These are phyloP conservation scores for Seminavis robusta DNA, from an alignment of 108 stramenopile species.

Conservation along the genomic window DNA sequence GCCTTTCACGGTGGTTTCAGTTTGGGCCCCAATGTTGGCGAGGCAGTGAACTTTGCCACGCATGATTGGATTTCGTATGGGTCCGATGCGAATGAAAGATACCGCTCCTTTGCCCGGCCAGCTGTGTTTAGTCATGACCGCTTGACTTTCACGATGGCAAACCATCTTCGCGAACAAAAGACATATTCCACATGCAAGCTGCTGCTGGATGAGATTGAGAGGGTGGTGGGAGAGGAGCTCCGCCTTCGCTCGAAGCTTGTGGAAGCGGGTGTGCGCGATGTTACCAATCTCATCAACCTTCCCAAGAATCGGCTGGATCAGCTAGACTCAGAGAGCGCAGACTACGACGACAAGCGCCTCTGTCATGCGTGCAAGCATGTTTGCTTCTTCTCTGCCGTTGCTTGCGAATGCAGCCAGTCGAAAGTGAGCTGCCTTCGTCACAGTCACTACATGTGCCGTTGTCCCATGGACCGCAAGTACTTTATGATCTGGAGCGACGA, in stretches of 20 bases:
- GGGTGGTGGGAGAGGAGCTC: conserved; percentile 73
- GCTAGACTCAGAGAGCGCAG: conserved; percentile 78
- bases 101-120: conserved; percentile 83
- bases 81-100: conserved; percentile 85
- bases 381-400: conserved; percentile 93
- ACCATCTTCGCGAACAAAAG: conserved; percentile 66
- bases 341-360: conserved; percentile 90
- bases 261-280: conserved; percentile 73
- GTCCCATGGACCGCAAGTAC: conserved; percentile 66
- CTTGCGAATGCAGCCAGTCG: conserved; percentile 86
- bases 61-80: conserved; percentile 94
- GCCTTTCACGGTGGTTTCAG: conserved; percentile 97
- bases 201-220: conserved; percentile 59
- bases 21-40: conserved; percentile 93
- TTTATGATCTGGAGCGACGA: conserved; percentile 71
- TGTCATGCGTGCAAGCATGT: conserved; percentile 90
- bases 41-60: conserved; percentile 92
- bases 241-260: conserved; percentile 51
- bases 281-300: conserved; percentile 54
- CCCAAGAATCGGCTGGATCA: conserved; percentile 76
- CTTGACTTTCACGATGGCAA: conserved; percentile 86
- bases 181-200: conserved; percentile 53
- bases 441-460: conserved; percentile 84
- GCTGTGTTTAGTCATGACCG: conserved; percentile 92
- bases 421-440: conserved; percentile 88